Evolutionary conservation across 2,329 filamentous ascomycete species (phyloP).

Genomic region (Colletotrichum sp.): DNA sequence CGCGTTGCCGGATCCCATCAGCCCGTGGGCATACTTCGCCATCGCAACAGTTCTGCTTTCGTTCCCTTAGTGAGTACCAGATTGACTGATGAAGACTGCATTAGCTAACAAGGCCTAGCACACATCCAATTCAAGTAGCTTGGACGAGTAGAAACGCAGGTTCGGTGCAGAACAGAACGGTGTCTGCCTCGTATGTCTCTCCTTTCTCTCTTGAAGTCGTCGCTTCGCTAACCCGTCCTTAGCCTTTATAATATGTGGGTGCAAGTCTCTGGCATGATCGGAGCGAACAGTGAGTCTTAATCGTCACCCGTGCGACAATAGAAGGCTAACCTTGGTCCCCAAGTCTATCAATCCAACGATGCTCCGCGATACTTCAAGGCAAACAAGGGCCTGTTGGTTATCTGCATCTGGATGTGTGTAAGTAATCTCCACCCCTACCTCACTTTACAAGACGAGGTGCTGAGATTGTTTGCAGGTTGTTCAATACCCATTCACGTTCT

Average conservation of each 20-base stretch:
- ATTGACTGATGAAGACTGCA: not conserved
- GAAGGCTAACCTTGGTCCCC: not conserved
- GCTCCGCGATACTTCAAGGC: conserved; percentile 41
- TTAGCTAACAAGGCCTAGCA: conserved; percentile 21
- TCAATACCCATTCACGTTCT: conserved; percentile 41
- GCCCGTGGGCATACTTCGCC: conserved; percentile 53
- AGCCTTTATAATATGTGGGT: conserved; percentile 56
- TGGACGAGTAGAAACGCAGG: conserved; percentile 64
- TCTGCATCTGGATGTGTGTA: conserved; percentile 44
- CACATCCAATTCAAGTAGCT: conserved; percentile 61
- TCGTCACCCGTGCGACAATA: rapidly evolving
- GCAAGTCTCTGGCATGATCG: conserved; percentile 39
- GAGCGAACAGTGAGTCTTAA: conserved; percentile 32
- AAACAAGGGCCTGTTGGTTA: conserved; percentile 39
- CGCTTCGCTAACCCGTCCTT: not conserved
- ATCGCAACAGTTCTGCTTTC: conserved; percentile 53
- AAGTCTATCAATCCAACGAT: conserved; percentile 40
- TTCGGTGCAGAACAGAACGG: conserved; percentile 61
- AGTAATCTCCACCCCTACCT: conserved; percentile 22
- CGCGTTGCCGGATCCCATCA: conserved; percentile 39
- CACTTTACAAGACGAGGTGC: rapidly evolving
- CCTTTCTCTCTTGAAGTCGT: conserved; percentile 42
- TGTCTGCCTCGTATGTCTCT: conserved; percentile 52
- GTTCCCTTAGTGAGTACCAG: conserved; percentile 49
- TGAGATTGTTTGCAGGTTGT: conserved; percentile 32